Evolutionary conservation across 768 basidiomycete genomes (phyloP).

Genomic region (Auricularia auricula-judae): DNA sequence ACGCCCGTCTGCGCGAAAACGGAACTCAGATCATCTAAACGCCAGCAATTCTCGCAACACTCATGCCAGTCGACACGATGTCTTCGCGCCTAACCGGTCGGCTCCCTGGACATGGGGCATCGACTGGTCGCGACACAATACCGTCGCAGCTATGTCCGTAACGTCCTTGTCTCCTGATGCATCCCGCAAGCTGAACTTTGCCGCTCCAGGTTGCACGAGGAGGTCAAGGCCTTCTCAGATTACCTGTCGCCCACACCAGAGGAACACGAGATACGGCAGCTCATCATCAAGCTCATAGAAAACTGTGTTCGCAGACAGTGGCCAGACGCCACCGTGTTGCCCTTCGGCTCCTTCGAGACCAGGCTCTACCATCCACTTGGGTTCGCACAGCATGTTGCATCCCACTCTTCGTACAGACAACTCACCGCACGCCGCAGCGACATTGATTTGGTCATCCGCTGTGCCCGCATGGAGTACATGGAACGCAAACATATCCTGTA

Average conservation of each 20-base stretch:
- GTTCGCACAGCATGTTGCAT: conserved; percentile 34
- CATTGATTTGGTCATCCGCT: conserved; percentile 90
- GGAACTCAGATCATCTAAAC: neutral
- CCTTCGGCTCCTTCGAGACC: conserved; percentile 91
- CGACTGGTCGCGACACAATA: neutral
- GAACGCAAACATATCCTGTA: conserved; percentile 62
- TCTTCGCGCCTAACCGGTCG: neutral
- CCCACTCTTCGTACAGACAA: neutral
- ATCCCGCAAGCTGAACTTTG: neutral
- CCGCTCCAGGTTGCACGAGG: conserved; percentile 59
- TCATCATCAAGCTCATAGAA: conserved; percentile 60
- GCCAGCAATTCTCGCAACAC: neutral
- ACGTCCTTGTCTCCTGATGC: neutral
- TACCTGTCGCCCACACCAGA: conserved; percentile 81
- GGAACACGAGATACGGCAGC: conserved; percentile 77
- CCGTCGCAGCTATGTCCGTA: conserved; percentile 72
- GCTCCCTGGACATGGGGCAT: neutral
- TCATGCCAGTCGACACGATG: neutral
- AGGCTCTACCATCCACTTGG: conserved; percentile 83
- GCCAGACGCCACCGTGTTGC: conserved; percentile 68
- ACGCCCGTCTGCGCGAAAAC: neutral
- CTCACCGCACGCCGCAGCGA: conserved; percentile 41
- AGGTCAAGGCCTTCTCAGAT: conserved; percentile 73
- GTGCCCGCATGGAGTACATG: conserved; percentile 57
- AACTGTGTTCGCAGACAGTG: conserved; percentile 53